These are phyloP conservation scores for Penicillium salamii DNA, from an alignment of 495 filamentous ascomycete species.

Conservation along the genomic window DNA sequence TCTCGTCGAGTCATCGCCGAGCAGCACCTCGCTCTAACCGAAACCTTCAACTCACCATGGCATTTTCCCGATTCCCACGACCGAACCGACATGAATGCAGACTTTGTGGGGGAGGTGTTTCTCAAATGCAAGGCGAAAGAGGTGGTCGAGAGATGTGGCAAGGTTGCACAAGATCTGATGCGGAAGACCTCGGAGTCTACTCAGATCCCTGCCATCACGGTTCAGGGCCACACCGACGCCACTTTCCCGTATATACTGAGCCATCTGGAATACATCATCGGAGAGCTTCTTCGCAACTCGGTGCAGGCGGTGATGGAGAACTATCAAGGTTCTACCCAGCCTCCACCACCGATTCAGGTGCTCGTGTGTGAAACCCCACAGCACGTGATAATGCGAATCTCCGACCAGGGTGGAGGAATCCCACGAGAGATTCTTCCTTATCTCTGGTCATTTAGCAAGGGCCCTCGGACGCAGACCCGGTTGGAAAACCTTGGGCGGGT, in stretches of 20 bases:
- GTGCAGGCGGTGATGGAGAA: slow-evolving; percentile 87
- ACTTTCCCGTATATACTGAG: slow-evolving; percentile 96
- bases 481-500: slow-evolving; percentile 82
- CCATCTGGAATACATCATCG: slow-evolving; percentile 95
- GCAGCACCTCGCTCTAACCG: slow-evolving; percentile 93
- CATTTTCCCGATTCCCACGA: slow-evolving; percentile 79
- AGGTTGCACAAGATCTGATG: slow-evolving; percentile 66
- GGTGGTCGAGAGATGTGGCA: slow-evolving; percentile 79
- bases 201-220: slow-evolving; percentile 73
- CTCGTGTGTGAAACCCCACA: slow-evolving; percentile 91
- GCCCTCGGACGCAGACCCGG: slow-evolving; percentile 66
- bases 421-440: slow-evolving; percentile 80
- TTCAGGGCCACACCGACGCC: slow-evolving; percentile 81
- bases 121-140: slow-evolving; percentile 90
- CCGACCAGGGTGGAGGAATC: slow-evolving; percentile 92
- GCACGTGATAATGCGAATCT: slow-evolving; percentile 95
- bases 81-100: slow-evolving; percentile 62
- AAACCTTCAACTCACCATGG: slow-evolving; percentile 90
- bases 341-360: slow-evolving; percentile 82
- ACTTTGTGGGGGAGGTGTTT: slow-evolving; percentile 95
- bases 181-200: slow-evolving; percentile 67
- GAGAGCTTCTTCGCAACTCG: slow-evolving; percentile 91
- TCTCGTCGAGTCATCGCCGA: slow-evolving; percentile 96
- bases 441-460: slow-evolving; percentile 95
- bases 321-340: slow-evolving; percentile 35